phyloP scores from a whole-genome alignment of 139 green algal genomes.

The Choricystis sp. region DNA sequence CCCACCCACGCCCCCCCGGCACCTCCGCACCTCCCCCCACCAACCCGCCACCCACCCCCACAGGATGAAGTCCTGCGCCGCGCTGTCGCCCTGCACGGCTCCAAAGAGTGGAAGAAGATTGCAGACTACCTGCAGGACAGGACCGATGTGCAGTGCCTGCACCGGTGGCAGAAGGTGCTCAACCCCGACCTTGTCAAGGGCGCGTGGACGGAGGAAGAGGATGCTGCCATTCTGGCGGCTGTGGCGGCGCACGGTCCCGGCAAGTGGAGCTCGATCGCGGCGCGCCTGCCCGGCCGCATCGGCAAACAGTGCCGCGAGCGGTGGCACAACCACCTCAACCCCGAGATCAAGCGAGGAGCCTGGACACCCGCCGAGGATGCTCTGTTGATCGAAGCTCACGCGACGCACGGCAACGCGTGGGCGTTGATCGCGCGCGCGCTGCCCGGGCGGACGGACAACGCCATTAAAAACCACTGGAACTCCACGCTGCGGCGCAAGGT shows the following conservation, averaged over 20 bases:
- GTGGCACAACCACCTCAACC: constrained; percentile 62
- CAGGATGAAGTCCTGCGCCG: constrained; percentile 63
- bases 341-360: constrained; percentile 45
- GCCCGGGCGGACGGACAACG: constrained; percentile 58
- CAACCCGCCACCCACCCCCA: constrained; percentile 1
- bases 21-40: too few relatives aligned
- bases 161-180: constrained; percentile 79
- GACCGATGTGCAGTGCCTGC: constrained; percentile 76
- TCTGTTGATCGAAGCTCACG: constrained; percentile 27
- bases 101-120: constrained; percentile 75
- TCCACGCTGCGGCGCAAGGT: constrained; percentile 30
- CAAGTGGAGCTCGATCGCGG: constrained; percentile 49
- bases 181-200: constrained; percentile 72
- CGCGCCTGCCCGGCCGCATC: constrained; percentile 43
- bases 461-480: constrained; percentile 81
- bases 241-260: constrained; percentile 1
- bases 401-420: constrained; percentile 35
- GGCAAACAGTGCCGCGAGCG: constrained; percentile 67
- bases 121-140: constrained; percentile 52
- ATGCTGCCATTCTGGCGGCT: neutral
- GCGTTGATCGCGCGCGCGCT: constrained; percentile 49
- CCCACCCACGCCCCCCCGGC: too few relatives aligned
- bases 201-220: constrained; percentile 46
- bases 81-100: constrained; percentile 48
- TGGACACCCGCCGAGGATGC: constrained; percentile 47